Percentiles rank a stretch among this genome's conserved stretches.
Evolutionary conservation across 208 protist species (phyloP).

Genomic region (Leishmania turanica): DNA sequence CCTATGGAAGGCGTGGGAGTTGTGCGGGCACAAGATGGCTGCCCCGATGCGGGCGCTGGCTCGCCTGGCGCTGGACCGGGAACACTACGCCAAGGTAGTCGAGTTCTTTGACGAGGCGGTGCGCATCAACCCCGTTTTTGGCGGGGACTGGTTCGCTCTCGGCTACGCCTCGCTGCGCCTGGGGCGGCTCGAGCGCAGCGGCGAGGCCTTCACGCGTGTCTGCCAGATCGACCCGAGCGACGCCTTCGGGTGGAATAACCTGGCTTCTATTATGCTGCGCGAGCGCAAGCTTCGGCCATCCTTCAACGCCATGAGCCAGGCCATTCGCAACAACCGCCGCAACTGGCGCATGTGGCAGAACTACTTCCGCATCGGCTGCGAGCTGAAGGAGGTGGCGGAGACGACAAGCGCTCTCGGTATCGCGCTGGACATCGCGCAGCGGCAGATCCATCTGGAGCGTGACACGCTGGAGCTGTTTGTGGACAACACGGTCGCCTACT

Average conservation of each 20-base stretch:
- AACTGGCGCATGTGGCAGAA: slow-evolving; percentile 94
- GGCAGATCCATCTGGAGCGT: slow-evolving; percentile 64
- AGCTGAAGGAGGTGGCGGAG: slow-evolving; percentile 86
- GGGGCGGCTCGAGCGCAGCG: slow-evolving; percentile 67
- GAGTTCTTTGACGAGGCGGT: slow-evolving; percentile 91
- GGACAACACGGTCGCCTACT: slow-evolving; percentile 77
- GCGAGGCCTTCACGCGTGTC: slow-evolving; percentile 89
- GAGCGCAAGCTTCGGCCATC: slow-evolving; percentile 79
- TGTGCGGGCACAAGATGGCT: slow-evolving; percentile 79
- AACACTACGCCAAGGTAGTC: slow-evolving; percentile 88
- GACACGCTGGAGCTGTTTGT: slow-evolving; percentile 73
- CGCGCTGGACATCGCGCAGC: slow-evolving; percentile 78
- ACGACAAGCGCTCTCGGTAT: slow-evolving; percentile 83
- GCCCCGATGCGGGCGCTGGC: slow-evolving; percentile 90
- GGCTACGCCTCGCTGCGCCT: slow-evolving; percentile 84
- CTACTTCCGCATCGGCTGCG: slow-evolving; percentile 88
- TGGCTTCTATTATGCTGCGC: slow-evolving; percentile 84
- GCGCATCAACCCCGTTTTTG: slow-evolving; percentile 88
- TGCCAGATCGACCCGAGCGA: slow-evolving; percentile 91
- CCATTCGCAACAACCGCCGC: slow-evolving; percentile 80
- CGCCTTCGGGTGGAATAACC: slow-evolving; percentile 92
- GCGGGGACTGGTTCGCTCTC: slow-evolving; percentile 92
- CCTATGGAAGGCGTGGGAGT: slow-evolving; percentile 92
- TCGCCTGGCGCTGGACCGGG: slow-evolving; percentile 75
- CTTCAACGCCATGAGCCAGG: slow-evolving; percentile 92